These are phyloP conservation scores for Cercospora nicotianae DNA, from an alignment of 2,329 filamentous ascomycete genomes.

Conservation along the genomic window DNA sequence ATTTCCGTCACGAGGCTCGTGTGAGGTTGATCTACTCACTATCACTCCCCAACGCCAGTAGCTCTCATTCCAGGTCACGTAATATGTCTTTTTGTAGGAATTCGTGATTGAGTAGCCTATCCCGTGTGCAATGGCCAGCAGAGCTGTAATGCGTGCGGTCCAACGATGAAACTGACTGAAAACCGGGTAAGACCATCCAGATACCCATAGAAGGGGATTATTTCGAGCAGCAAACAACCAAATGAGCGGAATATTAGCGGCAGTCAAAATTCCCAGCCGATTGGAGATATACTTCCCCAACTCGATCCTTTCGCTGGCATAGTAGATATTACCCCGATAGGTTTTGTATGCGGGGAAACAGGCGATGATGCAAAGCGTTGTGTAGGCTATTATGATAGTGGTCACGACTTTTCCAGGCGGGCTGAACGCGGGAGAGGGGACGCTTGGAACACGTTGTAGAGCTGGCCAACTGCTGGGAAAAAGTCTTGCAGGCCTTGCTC, in stretches of 20 bases:
- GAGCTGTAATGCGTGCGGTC: constrained; percentile 62
- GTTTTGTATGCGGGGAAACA: constrained; percentile 48
- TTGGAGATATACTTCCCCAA: constrained; percentile 58
- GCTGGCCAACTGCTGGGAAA: background rate
- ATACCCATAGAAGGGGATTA: constrained; percentile 64
- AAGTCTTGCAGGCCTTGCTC: background rate
- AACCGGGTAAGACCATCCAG: constrained; percentile 66
- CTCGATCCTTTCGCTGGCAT: constrained; percentile 32
- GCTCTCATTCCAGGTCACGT: constrained; percentile 40
- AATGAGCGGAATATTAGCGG: constrained; percentile 63
- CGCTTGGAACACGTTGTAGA: background rate
- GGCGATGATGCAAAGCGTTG: constrained; percentile 46
- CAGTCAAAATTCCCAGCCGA: constrained; percentile 62
- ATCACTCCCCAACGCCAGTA: constrained; percentile 55
- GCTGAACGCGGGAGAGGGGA: constrained; percentile 33
- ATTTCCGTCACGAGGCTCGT: background rate
- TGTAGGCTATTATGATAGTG: constrained; percentile 47
- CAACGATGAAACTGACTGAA: constrained; percentile 69
- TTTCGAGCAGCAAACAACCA: constrained; percentile 69
- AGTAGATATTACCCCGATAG: constrained; percentile 50
- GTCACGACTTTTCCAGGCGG: constrained; percentile 51
- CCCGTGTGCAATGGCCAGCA: constrained; percentile 64
- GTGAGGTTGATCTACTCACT: constrained; percentile 31
- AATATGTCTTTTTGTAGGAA: constrained; percentile 40
- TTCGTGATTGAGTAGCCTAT: constrained; percentile 50